A percentile compares a stretch with the other conserved stretches of the same genome.
phyloP scores from a whole-genome alignment of 805 yeast species.

The Candida cerambycidarum region DNA sequence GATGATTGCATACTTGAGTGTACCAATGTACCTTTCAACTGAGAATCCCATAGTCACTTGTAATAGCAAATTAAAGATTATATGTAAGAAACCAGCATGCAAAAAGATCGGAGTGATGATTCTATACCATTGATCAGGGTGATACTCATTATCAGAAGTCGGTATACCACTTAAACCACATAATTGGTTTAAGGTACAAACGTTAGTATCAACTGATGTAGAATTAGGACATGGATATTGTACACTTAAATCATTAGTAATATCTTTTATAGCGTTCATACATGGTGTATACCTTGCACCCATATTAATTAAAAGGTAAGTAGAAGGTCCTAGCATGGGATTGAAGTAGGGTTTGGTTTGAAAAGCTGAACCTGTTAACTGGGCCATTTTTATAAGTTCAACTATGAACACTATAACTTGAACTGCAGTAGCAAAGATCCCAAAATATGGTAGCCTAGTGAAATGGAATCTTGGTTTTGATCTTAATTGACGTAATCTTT shows the following conservation, averaged over 20 bases:
- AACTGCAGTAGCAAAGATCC: conserved; percentile 41
- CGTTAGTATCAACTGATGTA: conserved; percentile 52
- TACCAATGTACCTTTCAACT: conserved; percentile 58
- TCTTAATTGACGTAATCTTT: conserved; percentile 23
- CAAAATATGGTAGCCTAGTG: conserved; percentile 41
- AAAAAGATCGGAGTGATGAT: conserved; percentile 67
- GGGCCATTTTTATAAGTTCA: conserved; percentile 58
- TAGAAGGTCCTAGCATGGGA: conserved; percentile 78
- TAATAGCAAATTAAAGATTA: conserved; percentile 58
- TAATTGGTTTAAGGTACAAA: conserved; percentile 54
- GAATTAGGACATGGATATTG: conserved; percentile 70
- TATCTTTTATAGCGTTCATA: conserved; percentile 52
- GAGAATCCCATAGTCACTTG: conserved; percentile 63
- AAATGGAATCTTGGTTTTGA: conserved; percentile 34
- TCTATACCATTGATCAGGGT: conserved; percentile 70
- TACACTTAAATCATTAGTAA: conserved; percentile 48
- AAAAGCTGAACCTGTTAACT: conserved; percentile 60
- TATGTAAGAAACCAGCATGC: conserved; percentile 74
- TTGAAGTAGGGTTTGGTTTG: conserved; percentile 72
- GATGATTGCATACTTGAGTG: conserved; percentile 50
- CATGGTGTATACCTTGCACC: conserved; percentile 75
- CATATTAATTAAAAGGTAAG: conserved; percentile 62
- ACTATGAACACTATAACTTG: conserved; percentile 60
- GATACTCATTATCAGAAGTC: conserved; percentile 26
- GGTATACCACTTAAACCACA: conserved; percentile 60